A percentile compares a stretch with the other conserved stretches of the same genome.
These are phyloP conservation scores for Apophysomyces elegans DNA, from an alignment of 371 early-diverging fungal species.

Conservation along the genomic window DNA sequence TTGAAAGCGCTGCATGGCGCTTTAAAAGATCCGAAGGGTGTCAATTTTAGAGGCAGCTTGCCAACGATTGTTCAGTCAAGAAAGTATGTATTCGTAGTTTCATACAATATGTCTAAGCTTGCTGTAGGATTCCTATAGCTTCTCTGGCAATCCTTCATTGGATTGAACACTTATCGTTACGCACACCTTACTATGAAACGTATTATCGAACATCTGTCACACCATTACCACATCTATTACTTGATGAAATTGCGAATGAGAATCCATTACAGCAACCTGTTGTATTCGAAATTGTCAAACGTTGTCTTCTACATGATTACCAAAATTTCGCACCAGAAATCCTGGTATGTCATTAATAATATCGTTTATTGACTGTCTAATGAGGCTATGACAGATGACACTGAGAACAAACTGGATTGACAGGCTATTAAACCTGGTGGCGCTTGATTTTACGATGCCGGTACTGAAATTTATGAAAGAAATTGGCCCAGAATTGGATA, in stretches of 20 bases:
- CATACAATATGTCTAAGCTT: background rate
- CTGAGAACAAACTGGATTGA: slow-evolving; percentile 68
- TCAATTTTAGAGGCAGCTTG: slow-evolving; percentile 30
- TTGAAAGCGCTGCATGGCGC: slow-evolving; percentile 25
- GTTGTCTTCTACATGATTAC: slow-evolving; percentile 34
- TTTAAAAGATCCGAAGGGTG: slow-evolving; percentile 29
- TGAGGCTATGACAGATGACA: slow-evolving; percentile 39
- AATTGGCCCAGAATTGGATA: slow-evolving; percentile 54
- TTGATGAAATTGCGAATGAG: slow-evolving; percentile 71
- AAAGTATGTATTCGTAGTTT: slow-evolving; percentile 14
- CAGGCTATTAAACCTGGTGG: slow-evolving; percentile 66
- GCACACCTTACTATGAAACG: slow-evolving; percentile 67
- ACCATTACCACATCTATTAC: slow-evolving; percentile 59
- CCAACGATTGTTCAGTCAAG: slow-evolving; percentile 35
- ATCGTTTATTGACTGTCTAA: slow-evolving; percentile 12
- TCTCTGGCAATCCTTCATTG: slow-evolving; percentile 65
- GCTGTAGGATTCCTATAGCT: slow-evolving; percentile 51
- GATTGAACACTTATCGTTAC: slow-evolving; percentile 63
- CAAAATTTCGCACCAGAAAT: slow-evolving; percentile 60
- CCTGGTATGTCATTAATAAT: slow-evolving; percentile 36
- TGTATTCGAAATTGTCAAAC: slow-evolving; percentile 62
- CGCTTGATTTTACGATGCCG: slow-evolving; percentile 62
- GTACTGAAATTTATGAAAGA: slow-evolving; percentile 58
- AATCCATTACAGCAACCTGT: slow-evolving; percentile 68
- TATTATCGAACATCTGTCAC: slow-evolving; percentile 68